Evolutionary conservation across 2,329 filamentous ascomycete genomes (phyloP), one percentile per base, ranked within the genome.

Genomic region (Tolypocladium sp.): DNA sequence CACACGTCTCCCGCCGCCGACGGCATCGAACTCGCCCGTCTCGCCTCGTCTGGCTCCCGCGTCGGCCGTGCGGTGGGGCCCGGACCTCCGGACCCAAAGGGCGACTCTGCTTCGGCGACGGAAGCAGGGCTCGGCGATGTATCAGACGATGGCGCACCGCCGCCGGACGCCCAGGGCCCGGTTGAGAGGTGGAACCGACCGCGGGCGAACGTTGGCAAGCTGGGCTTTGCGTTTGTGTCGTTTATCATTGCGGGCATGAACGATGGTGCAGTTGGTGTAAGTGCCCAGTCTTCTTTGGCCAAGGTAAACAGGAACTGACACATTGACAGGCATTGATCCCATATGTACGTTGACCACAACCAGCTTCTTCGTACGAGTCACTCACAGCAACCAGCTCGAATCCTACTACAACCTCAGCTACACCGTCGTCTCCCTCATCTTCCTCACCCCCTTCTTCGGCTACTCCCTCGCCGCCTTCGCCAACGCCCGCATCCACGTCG

Each of bases 221-320:
- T 76, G 1, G 67, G 46, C 0, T 75, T 76, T 42, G 79, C 82
- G 0, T 86, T 86, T 65, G 76, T 82, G 67, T 79, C 81, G 0
- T 85, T 87, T 60, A 74, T 83, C 2, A 76, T 87, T 51, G 80
- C 85, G 61, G 85, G 85, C 0, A 78, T 83, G 71, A 87, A 87
- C 61, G 85, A 88, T 68, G 85, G 80, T 3, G 79, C 82, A 20
- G 80, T 83, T 57, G 83, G 84, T 57, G 82, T 82, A 74, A 59
- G 76, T 70, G 37, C 12, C n/a, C 15, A 1, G 3, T 7, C 1
- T 2, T 44, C 44, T 33, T 17, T 51, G 17, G 1, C 42, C 60
- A 56, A 63, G 46, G 22, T 13, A 7, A 2, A 30, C 5, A 4
- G 4, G 13, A 30, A 30, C 46, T 30, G 15, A 49, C 27, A 3